Base-by-base conservation (phyloP, 306 rosid species). In the Quercus wislizeni region DNA sequence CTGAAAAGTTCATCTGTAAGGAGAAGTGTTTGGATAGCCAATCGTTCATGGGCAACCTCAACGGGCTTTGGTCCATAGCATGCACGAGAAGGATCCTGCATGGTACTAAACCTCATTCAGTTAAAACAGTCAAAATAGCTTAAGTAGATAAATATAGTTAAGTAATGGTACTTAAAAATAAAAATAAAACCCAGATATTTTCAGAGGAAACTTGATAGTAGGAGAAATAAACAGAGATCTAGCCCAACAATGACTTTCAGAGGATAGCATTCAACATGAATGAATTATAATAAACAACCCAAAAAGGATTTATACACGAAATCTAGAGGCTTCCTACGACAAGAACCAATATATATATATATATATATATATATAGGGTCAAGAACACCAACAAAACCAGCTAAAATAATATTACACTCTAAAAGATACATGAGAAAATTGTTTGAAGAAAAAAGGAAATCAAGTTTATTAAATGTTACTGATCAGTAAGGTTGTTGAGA, bases 41-140 rank as follows among this genome's bases (percentile, higher is more conserved):
- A 80, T 76, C 92, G 92, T 80, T 95, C 98, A 83, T 90, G 90
- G 80, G 99, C 98, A 77, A 95, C 94, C 87, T 95, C 99, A 63
- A 95, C 91, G 80, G 91, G 99, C 86, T 93, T 95, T 17, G 87
- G 84, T 80, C 98, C 99, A 88, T 93, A 95, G 83, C 98, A 95
- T 55, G 98, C 98, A 74, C 98, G 97, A 55, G 84, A 68, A 59
- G 96, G 78, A 79, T 95, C 97, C 99, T 95, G 92, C 73, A 35
- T 64, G 76, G 62, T 10, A 64, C 71, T 1, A 35, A 35, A 35
- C 41, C 61, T 49, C 79, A 59, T 61, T 19, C 19, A 80, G 1
- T 56, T 41, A 61, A 30, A 30, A 64, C 10, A 4, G 15, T 19
- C 2, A 43, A 10, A 51, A 72, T 6, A 23, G 5, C 52, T 51